These are phyloP conservation scores for Marchantia paleacea DNA, from an alignment of 225 moss, liverwort and hornwort genomes.

Conservation along the genomic window DNA sequence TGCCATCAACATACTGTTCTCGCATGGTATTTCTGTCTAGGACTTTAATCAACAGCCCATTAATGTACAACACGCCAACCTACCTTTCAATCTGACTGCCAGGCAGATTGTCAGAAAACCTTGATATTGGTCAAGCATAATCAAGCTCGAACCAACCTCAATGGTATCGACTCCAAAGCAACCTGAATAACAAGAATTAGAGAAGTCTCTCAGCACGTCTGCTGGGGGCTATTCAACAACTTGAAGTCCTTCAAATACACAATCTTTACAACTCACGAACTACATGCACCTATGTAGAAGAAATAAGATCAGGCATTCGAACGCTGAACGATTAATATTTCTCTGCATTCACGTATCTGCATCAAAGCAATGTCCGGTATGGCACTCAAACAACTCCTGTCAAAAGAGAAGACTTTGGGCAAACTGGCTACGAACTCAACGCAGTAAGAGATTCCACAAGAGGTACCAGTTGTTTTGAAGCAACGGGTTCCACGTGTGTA, in stretches of 20 bases:
- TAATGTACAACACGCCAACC: too few relatives aligned
- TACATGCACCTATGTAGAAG: too few relatives aligned
- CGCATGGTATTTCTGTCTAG: too few relatives aligned
- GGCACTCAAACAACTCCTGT: neutral
- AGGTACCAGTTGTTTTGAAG: constrained; percentile 67
- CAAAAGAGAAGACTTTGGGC: neutral
- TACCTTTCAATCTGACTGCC: too few relatives aligned
- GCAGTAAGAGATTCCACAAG: neutral
- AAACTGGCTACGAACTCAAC: neutral
- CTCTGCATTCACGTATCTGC: neutral
- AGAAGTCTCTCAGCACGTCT: neutral
- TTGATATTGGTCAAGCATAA: neutral
- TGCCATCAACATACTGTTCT: too few relatives aligned
- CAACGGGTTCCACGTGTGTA: constrained; percentile 52
- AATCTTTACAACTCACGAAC: neutral
- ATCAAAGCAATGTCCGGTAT: neutral
- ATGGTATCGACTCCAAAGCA: constrained; percentile 35
- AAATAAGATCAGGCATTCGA: neutral
- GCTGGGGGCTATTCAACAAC: neutral
- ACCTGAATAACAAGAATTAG: neutral
- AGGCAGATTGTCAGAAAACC: too few relatives aligned
- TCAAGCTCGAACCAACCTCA: constrained; percentile 36
- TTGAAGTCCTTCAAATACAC: neutral
- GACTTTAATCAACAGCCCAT: too few relatives aligned
- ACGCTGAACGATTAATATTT: neutral